phyloP scores from a whole-genome alignment of 345 rosid species.

The Arabidopsis arenosa region DNA sequence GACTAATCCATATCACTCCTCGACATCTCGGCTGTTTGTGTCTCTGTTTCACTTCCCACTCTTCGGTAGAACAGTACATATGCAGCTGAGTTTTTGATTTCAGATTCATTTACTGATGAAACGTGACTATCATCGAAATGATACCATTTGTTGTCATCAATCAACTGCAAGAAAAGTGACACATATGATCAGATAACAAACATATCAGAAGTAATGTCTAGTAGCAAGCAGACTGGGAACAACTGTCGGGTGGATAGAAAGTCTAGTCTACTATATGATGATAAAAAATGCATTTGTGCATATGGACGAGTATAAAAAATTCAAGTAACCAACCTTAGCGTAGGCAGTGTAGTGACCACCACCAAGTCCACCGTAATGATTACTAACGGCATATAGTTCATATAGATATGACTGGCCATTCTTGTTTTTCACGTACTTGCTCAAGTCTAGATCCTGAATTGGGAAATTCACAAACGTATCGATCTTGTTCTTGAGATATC shows the following conservation, averaged over 20 bases:
- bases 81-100: constrained; percentile 80
- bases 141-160: constrained; percentile 93
- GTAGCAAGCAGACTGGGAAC: neutral
- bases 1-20: constrained; percentile 36
- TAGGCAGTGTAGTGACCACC: constrained; percentile 98
- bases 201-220: neutral
- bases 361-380: constrained; percentile 97
- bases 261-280: neutral
- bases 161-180: constrained; percentile 59
- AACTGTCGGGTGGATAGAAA: neutral
- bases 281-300: neutral
- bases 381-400: constrained; percentile 91
- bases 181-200: constrained; percentile 17
- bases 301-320: constrained; percentile 1
- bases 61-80: constrained; percentile 87
- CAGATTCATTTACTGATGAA: constrained; percentile 68
- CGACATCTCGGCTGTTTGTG: constrained; percentile 20
- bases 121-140: constrained; percentile 90
- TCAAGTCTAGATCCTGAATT: constrained; percentile 79
- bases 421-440: constrained; percentile 70
- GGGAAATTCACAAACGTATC: constrained; percentile 92
- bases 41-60: constrained; percentile 51
- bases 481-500: constrained; percentile 92
- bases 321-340: constrained; percentile 68
- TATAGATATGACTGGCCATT: constrained; percentile 67